Base-by-base conservation (phyloP, 2,329 filamentous ascomycete genomes). In the Xylariomycetidae sp. region DNA sequence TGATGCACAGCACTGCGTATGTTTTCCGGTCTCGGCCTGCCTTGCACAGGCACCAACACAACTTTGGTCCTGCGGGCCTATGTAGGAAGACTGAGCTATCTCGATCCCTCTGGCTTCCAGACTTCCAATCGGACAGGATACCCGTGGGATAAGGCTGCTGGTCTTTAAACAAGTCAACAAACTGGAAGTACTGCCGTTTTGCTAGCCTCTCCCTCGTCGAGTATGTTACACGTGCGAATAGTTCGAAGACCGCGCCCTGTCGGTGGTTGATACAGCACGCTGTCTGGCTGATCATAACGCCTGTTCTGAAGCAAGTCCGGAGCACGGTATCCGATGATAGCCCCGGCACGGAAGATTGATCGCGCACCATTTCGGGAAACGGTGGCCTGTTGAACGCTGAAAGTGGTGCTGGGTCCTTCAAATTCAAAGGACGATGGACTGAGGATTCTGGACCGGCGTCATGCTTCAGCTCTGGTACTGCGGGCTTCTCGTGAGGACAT, bases 271-370 rank as follows among this genome's bases (percentile, higher is more conserved):
- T 48, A 29, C 57, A 57, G 3, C 47, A 34, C 1, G 34, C 27
- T 32, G 71, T 66, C 26, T 70, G 64, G 12, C 61, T 61, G 29
- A 76, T 59, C 36, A 81, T 69, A 47, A 83, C 76, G 4, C 72
- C 73, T 16, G 82, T 64, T 17, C 77, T 68, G 44, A 85, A 84
- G 49, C 78, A 83, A 1, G 72, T 76, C 9, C 74, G 68, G 10
- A 80, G 58, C 6, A 70, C 38, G 0, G 49, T 57, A 8, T 58
- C 51, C 2, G 68, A 59, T 0, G 68, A 68, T 2, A 76, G 46
- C 7, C 75, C 74, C 10, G 68, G 57, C 5, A 81, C 60, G 3
- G 65, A 65, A 15, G 73, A 75, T 20, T 71, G 64, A 46, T 76
- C 70, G 3, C 58, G 58, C 13, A 73, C 56, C 13, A 59, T 56